phyloP scores from a whole-genome alignment of 2,329 filamentous ascomycete genomes.

The Sodiomyces alkalinus region DNA sequence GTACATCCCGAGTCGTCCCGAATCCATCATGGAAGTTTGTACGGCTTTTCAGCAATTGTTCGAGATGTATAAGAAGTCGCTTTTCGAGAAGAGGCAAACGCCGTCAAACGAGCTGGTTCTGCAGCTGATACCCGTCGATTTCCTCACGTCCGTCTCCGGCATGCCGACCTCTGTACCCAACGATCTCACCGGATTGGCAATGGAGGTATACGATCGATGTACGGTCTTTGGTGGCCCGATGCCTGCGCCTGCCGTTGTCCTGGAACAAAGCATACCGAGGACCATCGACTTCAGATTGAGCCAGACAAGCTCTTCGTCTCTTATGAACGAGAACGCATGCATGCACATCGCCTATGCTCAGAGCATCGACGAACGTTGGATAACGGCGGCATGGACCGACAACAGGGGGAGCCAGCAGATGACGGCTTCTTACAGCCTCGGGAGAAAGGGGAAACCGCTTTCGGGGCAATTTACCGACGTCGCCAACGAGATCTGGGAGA shows the following conservation, averaged over 20 bases:
- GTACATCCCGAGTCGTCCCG: slow-evolving; percentile 48
- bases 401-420: slow-evolving; percentile 59
- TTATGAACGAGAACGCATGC: slow-evolving; percentile 64
- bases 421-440: slow-evolving; percentile 57
- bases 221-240: slow-evolving; percentile 38
- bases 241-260: slow-evolving; percentile 54
- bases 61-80: slow-evolving; percentile 40
- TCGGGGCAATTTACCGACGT: slow-evolving; percentile 44
- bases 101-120: slow-evolving; percentile 54
- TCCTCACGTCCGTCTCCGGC: slow-evolving; percentile 47
- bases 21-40: slow-evolving; percentile 54
- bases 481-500: slow-evolving; percentile 64
- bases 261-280: slow-evolving; percentile 56
- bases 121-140: slow-evolving; percentile 55
- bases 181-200: slow-evolving; percentile 47
- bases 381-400: slow-evolving; percentile 70
- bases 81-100: slow-evolving; percentile 26
- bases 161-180: slow-evolving; percentile 46
- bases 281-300: slow-evolving; percentile 62
- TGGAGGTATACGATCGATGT: slow-evolving; percentile 68
- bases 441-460: slow-evolving; percentile 37
- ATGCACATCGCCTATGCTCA: slow-evolving; percentile 69
- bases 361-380: slow-evolving; percentile 62
- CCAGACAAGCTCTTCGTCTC: slow-evolving; percentile 51
- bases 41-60: slow-evolving; percentile 59